phyloP scores from a whole-genome alignment of 2,329 filamentous ascomycete species.

The Diaporthe batatas region DNA sequence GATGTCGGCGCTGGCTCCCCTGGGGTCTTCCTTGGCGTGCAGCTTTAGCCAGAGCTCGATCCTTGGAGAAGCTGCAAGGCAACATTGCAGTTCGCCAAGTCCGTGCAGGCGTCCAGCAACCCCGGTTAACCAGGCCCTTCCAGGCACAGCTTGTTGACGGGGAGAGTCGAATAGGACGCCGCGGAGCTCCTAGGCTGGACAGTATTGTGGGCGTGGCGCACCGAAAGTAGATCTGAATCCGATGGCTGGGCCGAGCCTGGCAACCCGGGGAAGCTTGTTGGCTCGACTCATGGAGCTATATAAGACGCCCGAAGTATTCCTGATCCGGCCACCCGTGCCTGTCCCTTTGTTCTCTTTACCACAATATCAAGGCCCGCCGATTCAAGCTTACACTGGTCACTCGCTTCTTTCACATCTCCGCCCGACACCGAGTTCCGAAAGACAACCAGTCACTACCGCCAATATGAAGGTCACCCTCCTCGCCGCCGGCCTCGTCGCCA shows the following conservation, averaged over 20 bases:
- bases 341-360: slow-evolving; percentile 7
- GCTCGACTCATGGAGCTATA: slow-evolving; percentile 27
- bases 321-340: not conserved
- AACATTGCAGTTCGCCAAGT: slow-evolving; percentile 13
- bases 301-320: slow-evolving; percentile 14
- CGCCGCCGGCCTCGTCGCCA: slow-evolving; percentile 30
- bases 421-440: slow-evolving; percentile 10
- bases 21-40: slow-evolving; percentile 9
- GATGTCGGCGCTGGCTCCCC: slow-evolving; percentile 8
- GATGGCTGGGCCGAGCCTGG: slow-evolving; percentile 27
- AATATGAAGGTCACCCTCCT: slow-evolving; percentile 33
- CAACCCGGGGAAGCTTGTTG: slow-evolving; percentile 4
- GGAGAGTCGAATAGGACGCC: not conserved
- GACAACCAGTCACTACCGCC: not conserved
- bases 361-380: slow-evolving; percentile 9
- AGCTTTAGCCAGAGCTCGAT: slow-evolving; percentile 24
- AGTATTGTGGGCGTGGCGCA: slow-evolving; percentile 3
- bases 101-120: slow-evolving; percentile 29
- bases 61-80: slow-evolving; percentile 11
- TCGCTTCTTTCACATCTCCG: not conserved
- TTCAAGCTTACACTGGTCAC: not conserved
- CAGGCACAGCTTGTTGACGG: slow-evolving; percentile 21
- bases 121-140: slow-evolving; percentile 23
- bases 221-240: slow-evolving; percentile 24
- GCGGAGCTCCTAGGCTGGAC: slow-evolving; percentile 16